Evolutionary conservation across 805 yeast genomes (phyloP).

Genomic region (Yarrowia sp.): DNA sequence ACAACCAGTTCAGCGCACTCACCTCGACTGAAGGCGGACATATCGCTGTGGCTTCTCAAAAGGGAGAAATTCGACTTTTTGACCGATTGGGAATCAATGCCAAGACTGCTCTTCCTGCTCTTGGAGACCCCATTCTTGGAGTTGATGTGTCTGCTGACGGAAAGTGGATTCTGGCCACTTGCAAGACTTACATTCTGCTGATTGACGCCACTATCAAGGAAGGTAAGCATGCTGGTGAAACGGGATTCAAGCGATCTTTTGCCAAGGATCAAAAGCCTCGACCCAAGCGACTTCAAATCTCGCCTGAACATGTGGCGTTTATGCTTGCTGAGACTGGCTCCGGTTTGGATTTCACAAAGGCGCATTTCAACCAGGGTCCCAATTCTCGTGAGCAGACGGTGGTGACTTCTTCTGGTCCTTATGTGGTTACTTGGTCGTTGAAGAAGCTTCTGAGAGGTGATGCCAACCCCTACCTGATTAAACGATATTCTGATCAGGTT

Average conservation of each 20-base stretch:
- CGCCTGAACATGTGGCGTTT: constrained; percentile 69
- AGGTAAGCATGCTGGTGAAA: constrained; percentile 56
- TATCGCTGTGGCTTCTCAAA: constrained; percentile 70
- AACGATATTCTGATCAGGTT: constrained; percentile 57
- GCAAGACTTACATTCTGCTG: constrained; percentile 65
- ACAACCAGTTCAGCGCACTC: constrained; percentile 55
- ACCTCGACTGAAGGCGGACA: constrained; percentile 73
- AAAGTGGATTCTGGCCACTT: constrained; percentile 76
- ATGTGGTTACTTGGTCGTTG: constrained; percentile 77
- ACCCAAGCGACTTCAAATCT: constrained; percentile 63
- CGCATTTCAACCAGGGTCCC: constrained; percentile 73
- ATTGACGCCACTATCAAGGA: constrained; percentile 63
- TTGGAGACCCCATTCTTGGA: constrained; percentile 71
- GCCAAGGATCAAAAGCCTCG: constrained; percentile 63
- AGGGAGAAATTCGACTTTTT: constrained; percentile 74
- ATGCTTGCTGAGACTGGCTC: constrained; percentile 52
- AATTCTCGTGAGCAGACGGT: constrained; percentile 65
- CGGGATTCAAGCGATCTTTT: constrained; percentile 66
- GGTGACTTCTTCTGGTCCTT: constrained; percentile 78
- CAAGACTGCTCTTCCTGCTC: constrained; percentile 73
- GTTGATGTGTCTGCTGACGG: constrained; percentile 77
- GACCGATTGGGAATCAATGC: constrained; percentile 73
- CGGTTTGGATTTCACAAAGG: constrained; percentile 62
- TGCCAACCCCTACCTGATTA: constrained; percentile 58
- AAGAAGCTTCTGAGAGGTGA: constrained; percentile 55